Conservation (phyloP, 345 rosid genomes). For the Rhizophora apiculata region DNA sequence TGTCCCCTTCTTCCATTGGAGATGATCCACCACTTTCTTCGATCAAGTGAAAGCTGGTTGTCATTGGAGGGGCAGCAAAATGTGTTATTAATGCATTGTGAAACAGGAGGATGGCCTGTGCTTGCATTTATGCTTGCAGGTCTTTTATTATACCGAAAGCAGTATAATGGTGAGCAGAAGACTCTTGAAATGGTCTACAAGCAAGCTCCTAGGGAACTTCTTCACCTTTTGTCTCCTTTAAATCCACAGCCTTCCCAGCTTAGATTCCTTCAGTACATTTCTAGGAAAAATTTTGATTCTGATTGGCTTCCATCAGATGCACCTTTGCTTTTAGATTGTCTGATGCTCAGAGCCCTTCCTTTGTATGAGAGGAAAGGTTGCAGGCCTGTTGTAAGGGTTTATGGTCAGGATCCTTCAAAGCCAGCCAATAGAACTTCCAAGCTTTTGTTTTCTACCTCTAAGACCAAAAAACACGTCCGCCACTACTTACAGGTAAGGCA, state of each 20-base stretch:
- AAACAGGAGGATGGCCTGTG: conserved; percentile 96
- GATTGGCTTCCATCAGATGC: conserved; percentile 97
- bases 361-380: conserved; percentile 62
- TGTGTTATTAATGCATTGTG: conserved; percentile 93
- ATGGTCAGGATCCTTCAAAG: conserved; percentile 78
- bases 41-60: conserved; percentile 95
- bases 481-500: conserved; percentile 62
- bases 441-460: conserved; percentile 73
- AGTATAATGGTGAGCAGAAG: conserved; percentile 91
- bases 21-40: conserved; percentile 90
- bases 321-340: conserved; percentile 78
- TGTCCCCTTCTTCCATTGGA: conserved; percentile 85
- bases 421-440: conserved; percentile 79
- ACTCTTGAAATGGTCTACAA: conserved; percentile 97
- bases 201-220: conserved; percentile 97
- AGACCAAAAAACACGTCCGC: conserved; percentile 56
- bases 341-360: conserved; percentile 82
- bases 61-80: conserved; percentile 91
- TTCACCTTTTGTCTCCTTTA: conserved; percentile 70
- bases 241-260: conserved; percentile 93
- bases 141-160: conserved; percentile 73
- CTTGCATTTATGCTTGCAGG: conserved; percentile 97
- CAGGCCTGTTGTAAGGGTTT: conserved; percentile 79
- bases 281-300: conserved; percentile 76
- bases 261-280: conserved; percentile 95